Evolutionary conservation across 2,329 filamentous ascomycete species (phyloP), one percentile per base, ranked within the genome.

Genomic region (Parastagonospora avenae): DNA sequence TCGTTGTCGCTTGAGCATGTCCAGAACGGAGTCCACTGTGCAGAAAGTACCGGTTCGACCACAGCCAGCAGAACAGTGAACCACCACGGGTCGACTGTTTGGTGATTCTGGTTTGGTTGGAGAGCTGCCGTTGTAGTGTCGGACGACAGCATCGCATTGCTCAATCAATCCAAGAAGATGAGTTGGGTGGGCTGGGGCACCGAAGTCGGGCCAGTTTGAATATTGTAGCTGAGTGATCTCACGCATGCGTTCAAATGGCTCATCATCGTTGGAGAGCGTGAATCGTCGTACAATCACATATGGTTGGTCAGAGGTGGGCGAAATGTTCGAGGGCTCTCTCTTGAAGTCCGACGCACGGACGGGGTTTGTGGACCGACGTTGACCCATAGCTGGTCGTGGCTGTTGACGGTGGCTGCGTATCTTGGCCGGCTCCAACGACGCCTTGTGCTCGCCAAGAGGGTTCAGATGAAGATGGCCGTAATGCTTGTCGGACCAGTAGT

Each of bases 201-300:
- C 94, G 73, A 97, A 97, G 68, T 99, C 94, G 0, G 94, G 94
- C 94, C 94, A 99, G n/a, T 89, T 87, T 0, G 91, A 86, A 71
- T 97, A 97, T 69, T 97, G 92, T 11, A 99, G 79, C 63, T 99
- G 94, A 0, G 92, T 97, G 55, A 99, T 88, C 73, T 97, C 92
- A 19, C 93, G 89, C 60, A 96, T 88, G 0, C 91, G 90, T 15
- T 86, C 85, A 67, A 96, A 97, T 0, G 93, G 92, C 50, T 89
- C 83, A 1, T 83, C 79, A 2, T 85, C 78, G 69, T 97, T 91
- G 1, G 86, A 87, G 27, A 99, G 77, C 0, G 90, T 88, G 66
- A 97, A 94, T 70, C 94, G 94, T 39, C 94, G 88, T 35, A 97
- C 85, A 42, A 89, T 86, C 45, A 95, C 91, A 68, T 87, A 88